Evolutionary conservation across 345 rosid genomes (phyloP).

Genomic region (Euphorbia lathyris): DNA sequence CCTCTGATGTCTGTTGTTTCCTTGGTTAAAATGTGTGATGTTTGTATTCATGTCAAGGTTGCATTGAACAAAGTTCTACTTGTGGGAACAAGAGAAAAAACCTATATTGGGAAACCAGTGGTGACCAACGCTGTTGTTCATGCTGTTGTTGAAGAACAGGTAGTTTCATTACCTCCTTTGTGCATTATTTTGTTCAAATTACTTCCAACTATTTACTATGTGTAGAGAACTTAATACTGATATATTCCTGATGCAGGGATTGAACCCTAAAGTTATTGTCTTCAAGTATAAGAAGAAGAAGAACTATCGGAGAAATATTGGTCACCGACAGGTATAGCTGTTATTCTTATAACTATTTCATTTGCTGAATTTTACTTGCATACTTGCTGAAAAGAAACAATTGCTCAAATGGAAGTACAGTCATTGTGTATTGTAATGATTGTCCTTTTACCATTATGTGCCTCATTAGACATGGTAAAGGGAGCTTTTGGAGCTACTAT

Average conservation of each 20-base stretch:
- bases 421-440: neutral
- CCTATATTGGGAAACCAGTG: conserved; percentile 85
- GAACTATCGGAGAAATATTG: conserved; percentile 90
- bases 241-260: conserved; percentile 50
- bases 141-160: conserved; percentile 95
- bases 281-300: conserved; percentile 96
- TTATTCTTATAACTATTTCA: neutral
- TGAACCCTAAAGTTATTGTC: conserved; percentile 71
- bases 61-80: conserved; percentile 86
- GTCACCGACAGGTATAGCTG: conserved; percentile 80
- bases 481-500: neutral
- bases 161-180: conserved; percentile 21
- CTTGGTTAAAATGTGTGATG: neutral
- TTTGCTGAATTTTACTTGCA: neutral
- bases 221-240: neutral
- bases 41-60: conserved; percentile 45
- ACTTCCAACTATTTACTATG: neutral
- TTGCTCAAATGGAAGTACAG: no score
- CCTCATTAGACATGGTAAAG: conserved; percentile 1
- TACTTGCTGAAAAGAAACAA: neutral
- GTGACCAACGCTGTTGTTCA: conserved; percentile 94
- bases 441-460: neutral
- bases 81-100: conserved; percentile 81
- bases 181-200: neutral
- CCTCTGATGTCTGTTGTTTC: neutral